A percentile compares a stretch with the other conserved stretches of the same genome.
phyloP scores from a whole-genome alignment of 495 filamentous ascomycete species.

The Aspergillus mulundensis region DNA sequence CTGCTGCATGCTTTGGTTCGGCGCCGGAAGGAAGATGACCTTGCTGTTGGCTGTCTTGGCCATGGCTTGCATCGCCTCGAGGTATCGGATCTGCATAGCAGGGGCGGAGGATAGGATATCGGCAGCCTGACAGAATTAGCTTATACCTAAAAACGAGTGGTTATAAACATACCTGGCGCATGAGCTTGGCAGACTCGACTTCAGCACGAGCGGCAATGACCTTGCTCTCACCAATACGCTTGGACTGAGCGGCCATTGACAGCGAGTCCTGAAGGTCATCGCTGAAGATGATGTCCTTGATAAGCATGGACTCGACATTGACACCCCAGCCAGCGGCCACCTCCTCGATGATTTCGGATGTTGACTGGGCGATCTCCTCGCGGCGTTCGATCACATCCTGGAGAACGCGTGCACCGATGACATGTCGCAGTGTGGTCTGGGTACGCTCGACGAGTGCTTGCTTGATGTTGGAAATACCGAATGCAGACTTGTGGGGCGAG shows the following conservation, averaged over 20 bases:
- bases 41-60: constrained; percentile 93
- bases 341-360: constrained; percentile 96
- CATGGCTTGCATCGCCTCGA: constrained; percentile 99
- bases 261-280: constrained; percentile 95
- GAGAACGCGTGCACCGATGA: constrained; percentile 91
- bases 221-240: constrained; percentile 97
- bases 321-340: constrained; percentile 94
- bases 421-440: constrained; percentile 95
- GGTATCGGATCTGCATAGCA: constrained; percentile 97
- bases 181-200: constrained; percentile 94
- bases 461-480: constrained; percentile 91
- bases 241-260: constrained; percentile 99
- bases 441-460: constrained; percentile 96
- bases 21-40: constrained; percentile 88
- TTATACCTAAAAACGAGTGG: neutral
- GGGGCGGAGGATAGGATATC: constrained; percentile 91
- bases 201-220: constrained; percentile 96
- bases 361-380: constrained; percentile 91
- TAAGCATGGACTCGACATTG: constrained; percentile 94
- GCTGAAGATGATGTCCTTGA: constrained; percentile 99
- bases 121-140: constrained; percentile 53
- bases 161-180: constrained; percentile 62
- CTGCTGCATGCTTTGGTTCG: constrained; percentile 45
- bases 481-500: constrained; percentile 93
- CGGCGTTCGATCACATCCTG: constrained; percentile 99